phyloP scores from a whole-genome alignment of 2,329 filamentous ascomycete species.

The Aspergillus alliaceus region DNA sequence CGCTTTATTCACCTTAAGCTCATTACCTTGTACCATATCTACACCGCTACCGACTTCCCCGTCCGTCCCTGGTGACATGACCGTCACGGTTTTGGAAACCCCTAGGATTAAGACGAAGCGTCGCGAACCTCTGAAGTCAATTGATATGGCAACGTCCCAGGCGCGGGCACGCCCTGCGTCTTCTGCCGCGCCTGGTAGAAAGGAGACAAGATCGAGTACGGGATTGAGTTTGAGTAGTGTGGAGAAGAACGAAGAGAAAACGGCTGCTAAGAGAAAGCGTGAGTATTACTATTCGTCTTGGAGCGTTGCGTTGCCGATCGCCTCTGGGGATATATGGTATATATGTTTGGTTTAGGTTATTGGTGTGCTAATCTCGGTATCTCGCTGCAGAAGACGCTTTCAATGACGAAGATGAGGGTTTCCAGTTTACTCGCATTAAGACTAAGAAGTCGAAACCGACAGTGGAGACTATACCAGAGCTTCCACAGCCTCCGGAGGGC shows the following conservation, averaged over 20 bases:
- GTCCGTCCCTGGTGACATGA: constrained; percentile 33
- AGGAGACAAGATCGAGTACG: constrained; percentile 29
- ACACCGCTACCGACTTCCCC: background rate
- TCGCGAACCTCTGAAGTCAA: constrained; percentile 37
- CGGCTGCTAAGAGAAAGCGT: constrained; percentile 41
- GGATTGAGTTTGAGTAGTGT: constrained; percentile 40
- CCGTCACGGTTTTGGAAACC: constrained; percentile 37
- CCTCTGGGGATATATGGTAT: background rate
- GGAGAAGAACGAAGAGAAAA: constrained; percentile 24
- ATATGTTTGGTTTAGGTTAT: background rate
- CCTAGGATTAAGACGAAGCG: constrained; percentile 35
- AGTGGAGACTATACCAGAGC: constrained; percentile 31
- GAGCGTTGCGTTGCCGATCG: background rate
- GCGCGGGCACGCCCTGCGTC: constrained; percentile 36
- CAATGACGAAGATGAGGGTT: constrained; percentile 76
- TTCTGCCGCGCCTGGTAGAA: constrained; percentile 27
- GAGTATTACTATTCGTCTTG: constrained; percentile 22
- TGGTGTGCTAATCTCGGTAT: constrained; percentile 11
- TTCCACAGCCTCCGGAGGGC: constrained; percentile 44
- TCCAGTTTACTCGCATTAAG: constrained; percentile 71
- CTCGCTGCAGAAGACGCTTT: constrained; percentile 44
- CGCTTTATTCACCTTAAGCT: background rate
- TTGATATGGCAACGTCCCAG: constrained; percentile 40
- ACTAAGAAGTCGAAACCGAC: constrained; percentile 60
- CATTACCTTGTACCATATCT: background rate